Evolutionary conservation across 164 flowering plant species (phyloP).

Genomic region (Amborella trichopoda): DNA sequence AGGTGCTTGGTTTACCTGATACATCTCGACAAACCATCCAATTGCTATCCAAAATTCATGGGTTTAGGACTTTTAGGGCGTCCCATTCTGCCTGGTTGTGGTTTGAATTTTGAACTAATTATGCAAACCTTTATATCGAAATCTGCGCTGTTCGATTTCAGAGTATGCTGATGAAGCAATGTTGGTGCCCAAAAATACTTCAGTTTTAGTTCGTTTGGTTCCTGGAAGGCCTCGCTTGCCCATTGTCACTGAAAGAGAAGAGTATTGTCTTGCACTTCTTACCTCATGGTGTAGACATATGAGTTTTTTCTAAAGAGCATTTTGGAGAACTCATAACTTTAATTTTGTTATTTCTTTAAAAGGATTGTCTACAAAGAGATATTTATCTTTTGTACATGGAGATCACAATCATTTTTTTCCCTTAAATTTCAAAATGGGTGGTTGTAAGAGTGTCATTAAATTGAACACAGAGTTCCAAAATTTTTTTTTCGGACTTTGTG

Average conservation of each 20-base stretch:
- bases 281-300: not conserved
- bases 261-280: slow-evolving; percentile 43
- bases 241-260: slow-evolving; percentile 65
- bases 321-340: too few relatives aligned
- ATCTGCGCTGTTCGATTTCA: slow-evolving; percentile 61
- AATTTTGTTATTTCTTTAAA: too few relatives aligned
- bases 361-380: too few relatives aligned
- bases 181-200: slow-evolving; percentile 90
- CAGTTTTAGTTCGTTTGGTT: slow-evolving; percentile 84
- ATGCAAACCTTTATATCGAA: too few relatives aligned
- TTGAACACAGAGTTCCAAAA: too few relatives aligned
- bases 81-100: slow-evolving; percentile 13
- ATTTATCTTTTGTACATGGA: too few relatives aligned
- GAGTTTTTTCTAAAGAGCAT: too few relatives aligned
- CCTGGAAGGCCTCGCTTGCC: slow-evolving; percentile 94
- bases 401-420: too few relatives aligned
- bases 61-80: slow-evolving; percentile 8
- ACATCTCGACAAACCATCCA: not conserved
- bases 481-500: too few relatives aligned
- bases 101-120: too few relatives aligned
- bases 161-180: slow-evolving; percentile 86
- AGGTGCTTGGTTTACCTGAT: not conserved
- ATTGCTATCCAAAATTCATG: slow-evolving; percentile 2
- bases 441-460: too few relatives aligned
- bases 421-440: too few relatives aligned